phyloP scores from a whole-genome alignment of 2,329 filamentous ascomycete genomes.

The Sarocladium strictum region DNA sequence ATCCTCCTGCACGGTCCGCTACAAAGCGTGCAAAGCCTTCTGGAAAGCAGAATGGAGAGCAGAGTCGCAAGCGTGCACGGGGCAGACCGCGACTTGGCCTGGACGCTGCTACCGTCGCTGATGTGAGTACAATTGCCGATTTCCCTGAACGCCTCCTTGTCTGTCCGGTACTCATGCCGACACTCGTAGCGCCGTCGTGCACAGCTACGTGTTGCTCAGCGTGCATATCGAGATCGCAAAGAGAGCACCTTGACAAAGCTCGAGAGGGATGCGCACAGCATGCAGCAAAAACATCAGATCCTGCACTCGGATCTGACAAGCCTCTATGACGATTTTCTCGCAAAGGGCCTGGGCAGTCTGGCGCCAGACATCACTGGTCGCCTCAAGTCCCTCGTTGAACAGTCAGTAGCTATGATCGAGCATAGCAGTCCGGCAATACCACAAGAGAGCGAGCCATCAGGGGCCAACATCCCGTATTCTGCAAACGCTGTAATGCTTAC shows the following conservation, averaged over 20 bases:
- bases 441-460: background rate
- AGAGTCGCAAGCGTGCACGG: background rate
- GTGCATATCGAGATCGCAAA: slow-evolving; percentile 79
- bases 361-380: background rate
- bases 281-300: slow-evolving; percentile 64
- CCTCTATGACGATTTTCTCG: slow-evolving; percentile 33
- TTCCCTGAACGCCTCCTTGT: background rate
- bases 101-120: slow-evolving; percentile 3
- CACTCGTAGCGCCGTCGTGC: slow-evolving; percentile 64
- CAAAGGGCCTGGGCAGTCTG: background rate
- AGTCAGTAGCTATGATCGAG: background rate
- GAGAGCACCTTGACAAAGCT: slow-evolving; percentile 72
- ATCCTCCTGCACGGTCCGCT: background rate
- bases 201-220: slow-evolving; percentile 80
- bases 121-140: slow-evolving; percentile 7
- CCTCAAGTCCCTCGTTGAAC: background rate
- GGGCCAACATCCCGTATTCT: background rate
- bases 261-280: slow-evolving; percentile 61
- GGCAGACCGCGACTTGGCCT: slow-evolving; percentile 10
- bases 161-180: background rate
- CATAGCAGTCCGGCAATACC: background rate
- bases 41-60: background rate
- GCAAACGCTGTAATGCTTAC: background rate
- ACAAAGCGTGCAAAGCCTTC: background rate
- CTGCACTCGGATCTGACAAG: slow-evolving; percentile 67